Conservation (phyloP, 1,284 basidiomycete species). For the Pyrrhoderma lamaoense region DNA sequence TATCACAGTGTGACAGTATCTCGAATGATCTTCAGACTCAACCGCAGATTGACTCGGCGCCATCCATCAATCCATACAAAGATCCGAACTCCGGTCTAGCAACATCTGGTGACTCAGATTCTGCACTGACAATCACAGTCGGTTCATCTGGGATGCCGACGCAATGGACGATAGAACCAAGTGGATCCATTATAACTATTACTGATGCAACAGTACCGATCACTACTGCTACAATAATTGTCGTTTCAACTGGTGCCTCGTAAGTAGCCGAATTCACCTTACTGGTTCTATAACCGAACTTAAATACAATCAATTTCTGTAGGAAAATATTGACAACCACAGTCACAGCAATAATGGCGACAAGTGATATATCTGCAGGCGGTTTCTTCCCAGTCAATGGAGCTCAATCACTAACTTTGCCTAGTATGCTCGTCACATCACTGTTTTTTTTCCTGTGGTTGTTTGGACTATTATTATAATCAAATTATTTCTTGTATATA, state of each 20-base stretch:
- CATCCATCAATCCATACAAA: slow-evolving; percentile 20
- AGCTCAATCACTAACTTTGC: neutral
- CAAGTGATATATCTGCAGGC: slow-evolving; percentile 14
- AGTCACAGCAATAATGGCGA: slow-evolving; percentile 15
- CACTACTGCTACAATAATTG: slow-evolving; percentile 13
- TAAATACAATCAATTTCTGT: neutral
- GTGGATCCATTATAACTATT: slow-evolving; percentile 9
- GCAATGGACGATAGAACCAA: slow-evolving; percentile 16
- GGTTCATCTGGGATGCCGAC: slow-evolving; percentile 18
- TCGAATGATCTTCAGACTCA: slow-evolving; percentile 31
- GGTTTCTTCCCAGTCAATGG: slow-evolving; percentile 18
- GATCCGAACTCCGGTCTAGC: slow-evolving; percentile 20
- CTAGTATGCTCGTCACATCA: neutral
- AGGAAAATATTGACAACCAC: slow-evolving; percentile 12
- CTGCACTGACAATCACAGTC: slow-evolving; percentile 10
- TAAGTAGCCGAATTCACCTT: slow-evolving; percentile 5
- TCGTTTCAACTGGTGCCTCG: slow-evolving; percentile 12
- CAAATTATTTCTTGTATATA: no score
- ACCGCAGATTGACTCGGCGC: slow-evolving; percentile 30
- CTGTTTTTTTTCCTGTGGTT: neutral
- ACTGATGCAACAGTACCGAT: slow-evolving; percentile 12
- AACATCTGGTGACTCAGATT: slow-evolving; percentile 11
- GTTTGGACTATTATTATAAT: no score
- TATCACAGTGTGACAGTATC: slow-evolving; percentile 12
- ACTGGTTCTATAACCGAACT: neutral